These are phyloP conservation scores for Cyberlindnera meyerae DNA, from an alignment of 805 yeast genomes.

Conservation along the genomic window DNA sequence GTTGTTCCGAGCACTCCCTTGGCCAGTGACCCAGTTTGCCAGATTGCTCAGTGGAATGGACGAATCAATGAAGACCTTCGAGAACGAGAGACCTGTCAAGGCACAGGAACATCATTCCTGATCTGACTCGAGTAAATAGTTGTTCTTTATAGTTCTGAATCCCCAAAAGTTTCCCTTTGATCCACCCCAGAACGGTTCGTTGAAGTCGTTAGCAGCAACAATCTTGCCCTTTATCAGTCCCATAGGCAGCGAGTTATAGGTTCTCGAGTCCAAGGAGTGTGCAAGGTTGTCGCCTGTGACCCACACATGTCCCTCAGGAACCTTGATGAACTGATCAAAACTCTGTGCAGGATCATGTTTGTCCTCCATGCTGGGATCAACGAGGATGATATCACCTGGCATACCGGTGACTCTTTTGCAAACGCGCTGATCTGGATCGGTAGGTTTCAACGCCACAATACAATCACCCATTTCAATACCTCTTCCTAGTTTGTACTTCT, in stretches of 20 bases:
- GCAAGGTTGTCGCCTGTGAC: slow-evolving; percentile 91
- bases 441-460: slow-evolving; percentile 84
- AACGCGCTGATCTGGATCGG: slow-evolving; percentile 77
- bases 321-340: slow-evolving; percentile 51
- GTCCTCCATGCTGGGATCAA: slow-evolving; percentile 64
- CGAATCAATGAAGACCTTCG: slow-evolving; percentile 31
- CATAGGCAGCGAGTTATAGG: slow-evolving; percentile 86
- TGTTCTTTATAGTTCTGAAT: slow-evolving; percentile 52
- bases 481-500: slow-evolving; percentile 58
- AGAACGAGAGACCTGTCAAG: background rate
- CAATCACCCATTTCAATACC: slow-evolving; percentile 77
- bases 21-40: slow-evolving; percentile 48
- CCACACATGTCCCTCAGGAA: slow-evolving; percentile 97
- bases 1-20: slow-evolving; percentile 62
- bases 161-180: slow-evolving; percentile 40
- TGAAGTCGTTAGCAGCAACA: slow-evolving; percentile 60
- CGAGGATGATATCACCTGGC: slow-evolving; percentile 84
- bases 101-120: background rate
- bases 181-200: slow-evolving; percentile 39
- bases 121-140: slow-evolving; percentile 37
- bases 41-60: slow-evolving; percentile 44
- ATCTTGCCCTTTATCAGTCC: slow-evolving; percentile 85
- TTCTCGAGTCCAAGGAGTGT: slow-evolving; percentile 83
- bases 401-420: slow-evolving; percentile 93
- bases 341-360: slow-evolving; percentile 19